Evolutionary conservation across 176 grass and related monocot species (phyloP).

Genomic region (Oryza brachyantha): DNA sequence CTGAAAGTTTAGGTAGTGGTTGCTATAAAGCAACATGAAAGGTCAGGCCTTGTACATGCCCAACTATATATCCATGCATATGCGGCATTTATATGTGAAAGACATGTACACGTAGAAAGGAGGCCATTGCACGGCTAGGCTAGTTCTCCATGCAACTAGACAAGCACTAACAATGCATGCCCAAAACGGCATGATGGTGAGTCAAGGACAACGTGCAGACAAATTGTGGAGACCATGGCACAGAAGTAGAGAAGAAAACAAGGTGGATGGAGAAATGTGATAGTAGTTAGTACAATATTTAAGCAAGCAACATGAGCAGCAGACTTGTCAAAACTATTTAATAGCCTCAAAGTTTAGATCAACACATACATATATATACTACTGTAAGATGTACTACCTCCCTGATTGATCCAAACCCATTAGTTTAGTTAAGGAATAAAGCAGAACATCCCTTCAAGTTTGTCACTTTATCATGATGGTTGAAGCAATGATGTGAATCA

Average conservation of each 20-base stretch:
- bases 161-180: neutral
- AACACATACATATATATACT: neutral
- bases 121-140: conserved; percentile 14
- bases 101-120: conserved; percentile 35
- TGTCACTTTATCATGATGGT: conserved; percentile 8
- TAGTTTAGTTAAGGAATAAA: neutral
- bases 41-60: conserved; percentile 22
- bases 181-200: conserved; percentile 22
- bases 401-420: neutral
- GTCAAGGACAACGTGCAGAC: conserved; percentile 45
- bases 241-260: conserved; percentile 31
- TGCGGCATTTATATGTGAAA: conserved; percentile 18
- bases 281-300: neutral
- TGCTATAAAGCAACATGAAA: conserved; percentile 30
- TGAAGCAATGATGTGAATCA: conserved; percentile 28
- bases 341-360: conserved; percentile 9
- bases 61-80: conserved; percentile 34
- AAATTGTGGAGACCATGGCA: conserved; percentile 27
- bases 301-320: neutral
- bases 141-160: conserved; percentile 28
- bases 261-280: conserved; percentile 6
- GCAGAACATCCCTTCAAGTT: conserved; percentile 21
- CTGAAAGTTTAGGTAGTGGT: conserved; percentile 49
- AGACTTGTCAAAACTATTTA: conserved; percentile 1
- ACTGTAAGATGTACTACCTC: neutral